Evolutionary conservation across 1,139 yeast species (phyloP).

Genomic region (Scheffersomyces stambukii): DNA sequence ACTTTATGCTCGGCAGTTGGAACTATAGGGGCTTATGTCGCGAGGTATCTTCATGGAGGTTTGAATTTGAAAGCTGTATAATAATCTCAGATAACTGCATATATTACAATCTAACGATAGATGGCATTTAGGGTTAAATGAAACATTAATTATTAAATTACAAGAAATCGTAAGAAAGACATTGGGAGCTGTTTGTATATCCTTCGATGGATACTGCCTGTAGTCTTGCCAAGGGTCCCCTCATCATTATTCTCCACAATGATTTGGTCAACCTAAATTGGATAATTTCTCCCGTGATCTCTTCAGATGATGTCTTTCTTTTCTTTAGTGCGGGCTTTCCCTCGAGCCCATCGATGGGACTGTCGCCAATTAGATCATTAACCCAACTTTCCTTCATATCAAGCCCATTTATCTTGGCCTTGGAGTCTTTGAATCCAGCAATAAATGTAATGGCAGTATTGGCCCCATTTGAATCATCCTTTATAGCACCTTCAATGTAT

Average conservation of each 20-base stretch:
- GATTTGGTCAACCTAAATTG: conserved; percentile 31
- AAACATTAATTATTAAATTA: not conserved
- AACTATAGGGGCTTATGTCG: conserved; percentile 19
- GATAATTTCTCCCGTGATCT: conserved; percentile 28
- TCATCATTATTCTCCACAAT: conserved; percentile 29
- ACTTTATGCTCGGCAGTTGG: conserved; percentile 22
- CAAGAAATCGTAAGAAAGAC: conserved; percentile 3
- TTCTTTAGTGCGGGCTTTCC: conserved; percentile 3
- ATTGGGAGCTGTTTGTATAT: conserved; percentile 18
- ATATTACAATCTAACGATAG: too few species aligned
- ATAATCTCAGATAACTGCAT: not conserved
- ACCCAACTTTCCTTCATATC: conserved; percentile 36
- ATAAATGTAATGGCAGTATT: conserved; percentile 20
- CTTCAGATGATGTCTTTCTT: conserved; percentile 6
- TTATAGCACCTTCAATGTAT: conserved; percentile 17
- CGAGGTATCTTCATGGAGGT: conserved; percentile 27
- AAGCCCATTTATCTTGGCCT: conserved; percentile 31
- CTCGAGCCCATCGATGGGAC: too few species aligned
- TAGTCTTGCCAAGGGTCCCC: conserved; percentile 21
- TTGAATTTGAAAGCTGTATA: conserved; percentile 11
- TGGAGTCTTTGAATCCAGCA: conserved; percentile 24
- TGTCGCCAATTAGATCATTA: conserved; percentile 24
- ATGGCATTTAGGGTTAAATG: not conserved
- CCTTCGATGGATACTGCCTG: conserved; percentile 33
- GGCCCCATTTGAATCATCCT: conserved; percentile 15